Base-by-base conservation (phyloP, 2,329 filamentous ascomycete genomes). In the Atkinsonella hypoxylon region DNA sequence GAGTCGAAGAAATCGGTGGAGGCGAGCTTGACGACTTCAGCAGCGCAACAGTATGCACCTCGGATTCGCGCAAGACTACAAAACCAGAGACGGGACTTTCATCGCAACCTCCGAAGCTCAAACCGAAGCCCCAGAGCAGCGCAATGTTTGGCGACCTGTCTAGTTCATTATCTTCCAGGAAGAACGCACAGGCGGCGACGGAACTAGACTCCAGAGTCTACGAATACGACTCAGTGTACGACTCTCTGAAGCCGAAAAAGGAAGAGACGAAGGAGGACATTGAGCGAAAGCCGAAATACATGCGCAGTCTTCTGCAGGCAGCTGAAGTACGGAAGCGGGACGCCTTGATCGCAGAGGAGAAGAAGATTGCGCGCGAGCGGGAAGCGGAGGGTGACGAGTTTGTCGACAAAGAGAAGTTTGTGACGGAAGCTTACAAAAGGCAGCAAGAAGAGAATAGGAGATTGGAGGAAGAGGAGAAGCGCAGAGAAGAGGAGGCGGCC, bases 211-310 rank as follows among this genome's bases (percentile, higher is more conserved):
- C 85, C 1, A 83, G 80, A 46, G 82, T 93, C 57, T 93, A 90
- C 71, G 87, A 93, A 68, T 94, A 93, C 69, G 88, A 94, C 64
- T 78, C 77, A 1, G 85, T 88, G 20, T 90, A 89, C 68, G 87
- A 91, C 58, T 85, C 83, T 1, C 73, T 91, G 40, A 84, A 87
- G 56, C 78, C 80, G 15, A 75, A 81, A 53, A 79, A 82, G 54
- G 77, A 79, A 57, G 76, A 76, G 52, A 72, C 70, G 4, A 74
- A 74, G 7, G 70, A 72, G 45, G 71, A 72, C 43, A 71, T 72
- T 49, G 78, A 83, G 59, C 74, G 81, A 40, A 81, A 81, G 57
- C 84, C 87, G 1, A 87, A 86, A 59, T 93, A 93, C 68, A 90
- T 93, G 81, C 77, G 76, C 57, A 83, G 78, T 51, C 70, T 94